Percentiles rank a stretch among this genome's conserved stretches.
These are phyloP conservation scores for Capsicum rhomboideum DNA, from an alignment of 257 asterid species.

Conservation along the genomic window DNA sequence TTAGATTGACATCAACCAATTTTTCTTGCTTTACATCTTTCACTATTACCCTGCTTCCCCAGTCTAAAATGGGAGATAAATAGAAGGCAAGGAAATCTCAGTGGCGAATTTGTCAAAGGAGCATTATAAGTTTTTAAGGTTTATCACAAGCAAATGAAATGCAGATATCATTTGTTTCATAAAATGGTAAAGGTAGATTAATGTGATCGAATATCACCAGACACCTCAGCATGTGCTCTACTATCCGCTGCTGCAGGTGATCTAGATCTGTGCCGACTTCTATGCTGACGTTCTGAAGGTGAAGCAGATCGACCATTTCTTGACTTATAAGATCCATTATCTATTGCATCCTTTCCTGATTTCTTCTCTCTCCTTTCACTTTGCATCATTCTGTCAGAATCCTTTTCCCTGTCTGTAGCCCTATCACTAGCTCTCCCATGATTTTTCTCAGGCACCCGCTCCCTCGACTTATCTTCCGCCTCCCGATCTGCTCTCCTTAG, in stretches of 20 bases:
- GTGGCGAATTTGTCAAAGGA: neutral
- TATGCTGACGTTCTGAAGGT: constrained; percentile 43
- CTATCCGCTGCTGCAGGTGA: constrained; percentile 52
- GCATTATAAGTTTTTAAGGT: neutral
- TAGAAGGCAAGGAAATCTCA: neutral
- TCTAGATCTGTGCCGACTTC: constrained; percentile 59
- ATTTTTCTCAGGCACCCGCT: constrained; percentile 36
- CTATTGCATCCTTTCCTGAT: constrained; percentile 46
- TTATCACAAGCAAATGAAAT: neutral
- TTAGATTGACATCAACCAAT: neutral
- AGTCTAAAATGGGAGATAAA: neutral
- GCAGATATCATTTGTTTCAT: neutral
- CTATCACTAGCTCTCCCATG: constrained; percentile 41
- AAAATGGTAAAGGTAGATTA: constrained; percentile 5
- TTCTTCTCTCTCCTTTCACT: constrained; percentile 45
- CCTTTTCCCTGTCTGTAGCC: constrained; percentile 33
- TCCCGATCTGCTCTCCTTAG: constrained; percentile 34
- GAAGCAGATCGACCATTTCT: constrained; percentile 49
- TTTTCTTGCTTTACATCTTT: neutral
- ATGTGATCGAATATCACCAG: constrained; percentile 63
- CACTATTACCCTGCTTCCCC: neutral
- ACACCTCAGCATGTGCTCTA: constrained; percentile 77
- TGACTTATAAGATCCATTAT: constrained; percentile 41
- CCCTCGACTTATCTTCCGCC: constrained; percentile 32
- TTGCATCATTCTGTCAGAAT: constrained; percentile 32